These are phyloP conservation scores for Penicillium mononematosum DNA, from an alignment of 495 filamentous ascomycete species.

Conservation along the genomic window DNA sequence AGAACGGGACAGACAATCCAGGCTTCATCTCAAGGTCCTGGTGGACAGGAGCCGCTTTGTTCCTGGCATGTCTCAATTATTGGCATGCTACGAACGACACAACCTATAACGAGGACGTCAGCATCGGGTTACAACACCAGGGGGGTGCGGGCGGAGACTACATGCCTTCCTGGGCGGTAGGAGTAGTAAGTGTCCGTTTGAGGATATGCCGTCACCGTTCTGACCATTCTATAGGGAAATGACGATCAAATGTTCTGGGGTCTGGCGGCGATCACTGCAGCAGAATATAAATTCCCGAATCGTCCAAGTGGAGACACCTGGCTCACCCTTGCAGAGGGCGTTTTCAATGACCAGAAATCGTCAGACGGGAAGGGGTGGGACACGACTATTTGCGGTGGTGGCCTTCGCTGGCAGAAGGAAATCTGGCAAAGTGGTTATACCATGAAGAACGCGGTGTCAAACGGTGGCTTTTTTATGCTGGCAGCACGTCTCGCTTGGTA, in stretches of 20 bases:
- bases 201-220: neutral
- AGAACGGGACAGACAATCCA: conserved; percentile 51
- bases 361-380: conserved; percentile 57
- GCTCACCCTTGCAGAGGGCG: conserved; percentile 51
- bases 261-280: conserved; percentile 64
- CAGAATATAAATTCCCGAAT: conserved; percentile 67
- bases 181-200: neutral
- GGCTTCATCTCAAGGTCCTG: conserved; percentile 42
- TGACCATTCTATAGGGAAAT: conserved; percentile 42
- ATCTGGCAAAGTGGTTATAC: conserved; percentile 69
- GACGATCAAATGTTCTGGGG: conserved; percentile 79
- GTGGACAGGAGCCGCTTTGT: conserved; percentile 71
- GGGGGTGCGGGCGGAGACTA: conserved; percentile 59
- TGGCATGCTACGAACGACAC: conserved; percentile 68
- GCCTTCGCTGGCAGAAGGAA: conserved; percentile 77
- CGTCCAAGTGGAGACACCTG: conserved; percentile 54
- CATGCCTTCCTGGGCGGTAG: conserved; percentile 47
- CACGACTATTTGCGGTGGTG: conserved; percentile 62
- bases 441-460: conserved; percentile 73
- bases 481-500: conserved; percentile 66
- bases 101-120: conserved; percentile 62
- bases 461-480: conserved; percentile 74
- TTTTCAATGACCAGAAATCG: conserved; percentile 57
- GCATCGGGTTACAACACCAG: conserved; percentile 59
- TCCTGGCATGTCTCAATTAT: conserved; percentile 67